These are phyloP conservation scores for Trichosporon asahii DNA, from an alignment of 1,284 basidiomycete genomes.

Conservation along the genomic window DNA sequence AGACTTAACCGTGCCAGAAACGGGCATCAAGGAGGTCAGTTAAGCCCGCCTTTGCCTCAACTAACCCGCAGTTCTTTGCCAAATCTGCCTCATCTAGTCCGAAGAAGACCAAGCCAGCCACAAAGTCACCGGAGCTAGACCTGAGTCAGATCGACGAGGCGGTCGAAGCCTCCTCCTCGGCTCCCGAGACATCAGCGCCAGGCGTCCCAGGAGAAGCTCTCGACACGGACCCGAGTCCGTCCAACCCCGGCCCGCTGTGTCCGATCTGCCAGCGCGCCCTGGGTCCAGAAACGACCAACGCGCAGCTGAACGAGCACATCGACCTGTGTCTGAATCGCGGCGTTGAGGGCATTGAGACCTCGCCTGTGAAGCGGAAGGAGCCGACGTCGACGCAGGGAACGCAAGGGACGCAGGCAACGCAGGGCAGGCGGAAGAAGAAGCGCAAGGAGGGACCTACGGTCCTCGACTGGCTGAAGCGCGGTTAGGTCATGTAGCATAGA, in stretches of 20 bases:
- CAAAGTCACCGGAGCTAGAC: not conserved
- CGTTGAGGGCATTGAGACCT: conserved; percentile 28
- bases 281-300: conserved; percentile 37
- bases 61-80: conserved; percentile 35
- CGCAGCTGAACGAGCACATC: conserved; percentile 48
- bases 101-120: conserved; percentile 13
- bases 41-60: not conserved
- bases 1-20: conserved; percentile 58
- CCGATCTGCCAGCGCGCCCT: conserved; percentile 43
- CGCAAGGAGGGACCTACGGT: conserved; percentile 19
- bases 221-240: conserved; percentile 18
- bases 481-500: not conserved
- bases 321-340: conserved; percentile 48
- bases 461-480: conserved; percentile 29
- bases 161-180: not conserved
- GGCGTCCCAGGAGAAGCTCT: conserved; percentile 3
- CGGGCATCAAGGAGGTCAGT: conserved; percentile 43
- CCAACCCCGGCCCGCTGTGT: conserved; percentile 34
- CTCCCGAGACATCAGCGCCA: not conserved
- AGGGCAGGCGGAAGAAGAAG: conserved; percentile 10
- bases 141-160: conserved; percentile 2
- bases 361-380: conserved; percentile 22
- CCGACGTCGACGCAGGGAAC: not conserved
- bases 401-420: conserved; percentile 4
- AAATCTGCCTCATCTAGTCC: conserved; percentile 11